These are phyloP conservation scores for Aquilaria agallochum DNA, from an alignment of 441 rosid species.

Conservation along the genomic window DNA sequence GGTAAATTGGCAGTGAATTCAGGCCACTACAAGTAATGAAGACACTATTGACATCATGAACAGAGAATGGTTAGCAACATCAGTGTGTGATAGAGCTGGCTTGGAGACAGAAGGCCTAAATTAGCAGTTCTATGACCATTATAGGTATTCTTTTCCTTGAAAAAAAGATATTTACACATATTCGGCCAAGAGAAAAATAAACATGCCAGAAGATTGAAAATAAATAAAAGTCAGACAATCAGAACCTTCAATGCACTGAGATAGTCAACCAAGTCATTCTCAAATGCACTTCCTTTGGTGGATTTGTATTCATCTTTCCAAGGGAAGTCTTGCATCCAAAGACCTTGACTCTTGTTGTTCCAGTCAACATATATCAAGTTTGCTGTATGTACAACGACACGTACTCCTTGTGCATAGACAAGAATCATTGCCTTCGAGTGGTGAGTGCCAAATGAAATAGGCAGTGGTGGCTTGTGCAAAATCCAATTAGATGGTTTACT, in stretches of 20 bases:
- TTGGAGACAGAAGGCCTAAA: no score
- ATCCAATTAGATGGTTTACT: conserved; percentile 82
- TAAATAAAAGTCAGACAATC: not conserved
- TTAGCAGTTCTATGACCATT: no score
- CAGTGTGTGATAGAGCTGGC: not conserved
- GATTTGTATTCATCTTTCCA: conserved; percentile 67
- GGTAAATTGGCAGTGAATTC: conserved; percentile 67
- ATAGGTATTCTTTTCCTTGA: no score
- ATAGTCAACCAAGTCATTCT: conserved; percentile 82
- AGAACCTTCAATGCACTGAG: conserved; percentile 74
- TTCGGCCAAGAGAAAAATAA: not conserved
- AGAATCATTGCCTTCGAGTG: conserved; percentile 94
- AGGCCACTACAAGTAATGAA: conserved; percentile 55
- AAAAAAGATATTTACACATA: no score
- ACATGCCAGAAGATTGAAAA: not conserved
- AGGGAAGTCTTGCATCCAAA: conserved; percentile 99
- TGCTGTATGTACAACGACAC: conserved; percentile 88
- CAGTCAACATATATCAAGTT: conserved; percentile 89
- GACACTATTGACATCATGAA: conserved; percentile 1
- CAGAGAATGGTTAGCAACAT: not conserved
- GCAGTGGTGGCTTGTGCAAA: conserved; percentile 84
- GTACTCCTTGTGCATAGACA: conserved; percentile 74
- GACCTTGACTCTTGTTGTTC: conserved; percentile 95
- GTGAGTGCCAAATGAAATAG: conserved; percentile 89
- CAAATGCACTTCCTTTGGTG: conserved; percentile 57